Evolutionary conservation across 352 stramenopile genomes (phyloP).

Genomic region (Globisporangium takayamanum): DNA sequence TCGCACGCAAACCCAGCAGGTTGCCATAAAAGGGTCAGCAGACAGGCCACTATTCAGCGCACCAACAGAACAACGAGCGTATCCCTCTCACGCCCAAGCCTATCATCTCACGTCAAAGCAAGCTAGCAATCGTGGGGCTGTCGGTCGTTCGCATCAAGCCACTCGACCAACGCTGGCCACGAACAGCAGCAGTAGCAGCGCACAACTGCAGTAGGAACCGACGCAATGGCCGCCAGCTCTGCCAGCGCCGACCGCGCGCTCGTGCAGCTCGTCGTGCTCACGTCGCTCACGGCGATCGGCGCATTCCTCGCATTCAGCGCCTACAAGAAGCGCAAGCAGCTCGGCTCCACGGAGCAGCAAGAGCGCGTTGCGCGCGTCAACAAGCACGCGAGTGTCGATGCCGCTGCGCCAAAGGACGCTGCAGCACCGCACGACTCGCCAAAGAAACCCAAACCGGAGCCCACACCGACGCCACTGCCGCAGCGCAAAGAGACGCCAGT

Average conservation of each 20-base stretch:
- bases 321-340: slow-evolving; percentile 36
- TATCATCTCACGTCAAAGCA: too few species aligned
- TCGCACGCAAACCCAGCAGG: too few species aligned
- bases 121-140: too few species aligned
- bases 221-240: slow-evolving; percentile 1
- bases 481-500: slow-evolving; percentile 7
- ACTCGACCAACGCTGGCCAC: too few species aligned
- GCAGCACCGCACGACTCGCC: slow-evolving; percentile 16
- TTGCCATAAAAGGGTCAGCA: too few species aligned
- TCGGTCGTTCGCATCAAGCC: too few species aligned
- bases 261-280: slow-evolving; percentile 63
- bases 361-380: slow-evolving; percentile 12
- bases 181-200: neutral
- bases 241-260: slow-evolving; percentile 37
- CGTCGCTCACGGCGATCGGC: slow-evolving; percentile 65
- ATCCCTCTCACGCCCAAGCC: too few species aligned
- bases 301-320: slow-evolving; percentile 45
- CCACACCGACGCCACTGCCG: slow-evolving; percentile 13
- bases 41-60: too few species aligned
- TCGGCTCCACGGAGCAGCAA: slow-evolving; percentile 5
- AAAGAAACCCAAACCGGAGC: slow-evolving; percentile 24
- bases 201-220: neutral
- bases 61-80: too few species aligned
- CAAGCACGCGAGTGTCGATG: slow-evolving; percentile 20
- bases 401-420: slow-evolving; percentile 15